Base-by-base conservation (phyloP, 2,329 filamentous ascomycete genomes). In the Colletotrichum tropicale region DNA sequence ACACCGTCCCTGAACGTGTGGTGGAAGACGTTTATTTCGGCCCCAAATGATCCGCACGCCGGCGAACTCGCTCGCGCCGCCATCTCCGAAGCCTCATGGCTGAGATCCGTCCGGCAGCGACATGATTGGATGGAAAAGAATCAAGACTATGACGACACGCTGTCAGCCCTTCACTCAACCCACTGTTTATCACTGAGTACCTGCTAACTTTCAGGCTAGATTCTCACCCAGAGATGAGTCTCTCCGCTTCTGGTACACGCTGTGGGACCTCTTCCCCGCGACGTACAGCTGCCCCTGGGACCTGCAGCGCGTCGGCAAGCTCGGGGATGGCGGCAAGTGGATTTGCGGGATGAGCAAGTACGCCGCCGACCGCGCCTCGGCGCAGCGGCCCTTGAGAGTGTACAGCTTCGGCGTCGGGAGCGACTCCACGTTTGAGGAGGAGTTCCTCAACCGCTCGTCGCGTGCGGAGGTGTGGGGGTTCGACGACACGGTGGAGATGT, bases 311-410 rank as follows among this genome's bases (percentile, higher is more conserved):
- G 79, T 86, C 3, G 84, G 85, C 2, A 77, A 80, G 6, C 76
- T 84, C 1, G 85, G 85, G 30, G 84, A 86, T 34, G 85, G 85
- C 28, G 85, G 85, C 12, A 86, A 86, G 77, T 85, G 84, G 82
- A 81, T 85, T 13, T 86, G 84, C 77, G 85, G 84, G 13, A 84
- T 85, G 82, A 81, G 79, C 8, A 77, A 79, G 16, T 84, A 82
- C 76, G 83, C 84, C 74, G 74, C 71, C 26, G 16, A 15, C 16
- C 21, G 34, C 24, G 7, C 61, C 34, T 24, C 78, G 80, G 13
- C 80, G 79, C 66, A 70, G 83, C 65, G 43, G 32, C 78, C 80
- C 12, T 79, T 80, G 64, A 70, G 83, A 62, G 81, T 86, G 72
- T 86, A 86, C 78, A 82, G 81, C 28, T 85, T 86, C 70, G 85